Percentiles rank a stretch among this genome's conserved stretches.
These are phyloP conservation scores for Pseudocercospora musae DNA, from an alignment of 2,329 filamentous ascomycete genomes.

Conservation along the genomic window DNA sequence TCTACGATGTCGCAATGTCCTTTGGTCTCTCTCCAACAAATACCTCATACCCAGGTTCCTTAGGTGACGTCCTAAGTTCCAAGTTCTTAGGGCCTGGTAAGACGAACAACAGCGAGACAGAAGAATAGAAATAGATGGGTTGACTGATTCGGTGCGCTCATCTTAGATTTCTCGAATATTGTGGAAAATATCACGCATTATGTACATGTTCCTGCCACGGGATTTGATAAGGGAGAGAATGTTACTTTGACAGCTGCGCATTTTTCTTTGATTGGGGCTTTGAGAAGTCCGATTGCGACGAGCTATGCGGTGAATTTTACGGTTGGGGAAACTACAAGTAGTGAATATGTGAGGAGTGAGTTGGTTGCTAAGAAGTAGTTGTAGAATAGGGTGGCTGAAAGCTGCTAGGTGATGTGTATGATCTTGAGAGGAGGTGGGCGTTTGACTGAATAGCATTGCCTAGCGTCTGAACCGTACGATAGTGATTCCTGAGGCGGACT, in stretches of 20 bases:
- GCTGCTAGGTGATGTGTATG: no score
- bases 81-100: constrained; percentile 20
- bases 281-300: constrained; percentile 2
- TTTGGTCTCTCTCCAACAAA: constrained; percentile 35
- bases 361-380: not conserved
- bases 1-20: constrained; percentile 46
- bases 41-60: constrained; percentile 3
- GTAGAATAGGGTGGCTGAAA: no score
- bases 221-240: not conserved
- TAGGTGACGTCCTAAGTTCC: constrained; percentile 11
- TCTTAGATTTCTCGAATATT: constrained; percentile 18
- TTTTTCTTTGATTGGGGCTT: constrained; percentile 20
- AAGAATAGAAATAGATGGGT: not conserved
- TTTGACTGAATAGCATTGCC: not conserved
- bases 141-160: not conserved
- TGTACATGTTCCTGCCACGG: constrained; percentile 19
- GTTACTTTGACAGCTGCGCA: constrained; percentile 17
- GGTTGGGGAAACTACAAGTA: constrained; percentile 16
- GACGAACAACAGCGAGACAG: not conserved
- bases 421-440: no score
- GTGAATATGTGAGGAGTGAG: constrained; percentile 12
- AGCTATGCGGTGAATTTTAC: constrained; percentile 22
- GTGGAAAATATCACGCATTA: constrained; percentile 23
- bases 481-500: not conserved
- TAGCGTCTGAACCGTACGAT: not conserved